These are phyloP conservation scores for Nymphaea colorata DNA, from an alignment of 164 flowering plant species.

Conservation along the genomic window DNA sequence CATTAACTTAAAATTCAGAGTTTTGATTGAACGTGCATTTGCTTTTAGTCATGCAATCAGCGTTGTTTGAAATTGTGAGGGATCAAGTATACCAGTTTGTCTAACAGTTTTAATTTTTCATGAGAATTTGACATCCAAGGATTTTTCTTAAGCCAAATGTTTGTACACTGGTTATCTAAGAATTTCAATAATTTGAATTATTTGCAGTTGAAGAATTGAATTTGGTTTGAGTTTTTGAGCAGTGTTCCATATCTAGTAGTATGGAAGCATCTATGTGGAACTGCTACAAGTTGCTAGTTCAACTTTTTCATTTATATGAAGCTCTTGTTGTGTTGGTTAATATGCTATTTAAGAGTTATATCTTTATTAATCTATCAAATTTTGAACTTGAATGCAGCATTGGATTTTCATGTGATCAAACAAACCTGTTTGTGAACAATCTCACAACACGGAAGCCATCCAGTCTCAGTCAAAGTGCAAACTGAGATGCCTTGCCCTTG, in stretches of 20 bases:
- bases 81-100: no score
- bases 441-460: slow-evolving; percentile 7
- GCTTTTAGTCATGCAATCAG: no score
- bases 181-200: not conserved
- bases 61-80: no score
- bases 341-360: no score
- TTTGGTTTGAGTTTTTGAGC: slow-evolving; percentile 51
- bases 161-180: not conserved
- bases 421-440: slow-evolving; percentile 37
- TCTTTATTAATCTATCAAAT: no score
- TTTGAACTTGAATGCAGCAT: not conserved
- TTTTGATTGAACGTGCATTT: no score
- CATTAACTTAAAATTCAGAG: no score
- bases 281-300: slow-evolving; percentile 65
- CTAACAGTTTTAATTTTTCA: no score
- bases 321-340: no score
- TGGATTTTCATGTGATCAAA: slow-evolving; percentile 27
- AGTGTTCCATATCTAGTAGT: slow-evolving; percentile 58
- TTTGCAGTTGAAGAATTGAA: slow-evolving; percentile 88
- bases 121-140: no score
- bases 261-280: slow-evolving; percentile 96
- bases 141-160: no score
- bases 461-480: slow-evolving; percentile 9
- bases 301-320: not conserved
- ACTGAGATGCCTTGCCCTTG: slow-evolving; percentile 67